Conservation (phyloP, 2,329 filamentous ascomycete species). For the Fonsecaea erecta region DNA sequence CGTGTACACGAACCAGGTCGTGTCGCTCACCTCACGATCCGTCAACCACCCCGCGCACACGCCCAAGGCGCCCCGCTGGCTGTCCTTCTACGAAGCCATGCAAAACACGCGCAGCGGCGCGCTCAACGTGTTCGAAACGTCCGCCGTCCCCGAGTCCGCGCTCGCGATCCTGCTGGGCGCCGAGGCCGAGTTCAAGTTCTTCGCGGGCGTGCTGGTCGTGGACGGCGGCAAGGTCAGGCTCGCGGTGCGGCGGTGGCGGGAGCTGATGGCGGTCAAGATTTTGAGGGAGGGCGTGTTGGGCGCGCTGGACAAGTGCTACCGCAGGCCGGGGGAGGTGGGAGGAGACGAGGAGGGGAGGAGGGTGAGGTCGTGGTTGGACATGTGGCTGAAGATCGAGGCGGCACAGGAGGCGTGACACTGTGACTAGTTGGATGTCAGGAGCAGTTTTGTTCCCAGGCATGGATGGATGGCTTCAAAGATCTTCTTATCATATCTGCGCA, state of each 20-base stretch:
- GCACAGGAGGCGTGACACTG: conserved; percentile 14
- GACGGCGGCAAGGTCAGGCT: conserved; percentile 88
- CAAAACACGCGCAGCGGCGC: conserved; percentile 73
- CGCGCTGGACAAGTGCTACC: conserved; percentile 24
- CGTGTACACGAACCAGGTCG: conserved; percentile 87
- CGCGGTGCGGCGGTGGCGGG: conserved; percentile 84
- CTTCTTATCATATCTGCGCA: not conserved
- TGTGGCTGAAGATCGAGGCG: conserved; percentile 33
- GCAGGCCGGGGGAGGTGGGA: conserved; percentile 14
- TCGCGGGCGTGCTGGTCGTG: conserved; percentile 81
- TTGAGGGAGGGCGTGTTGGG: conserved; percentile 55
- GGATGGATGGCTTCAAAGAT: not conserved
- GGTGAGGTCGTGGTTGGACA: conserved; percentile 27
- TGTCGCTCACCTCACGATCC: conserved; percentile 83
- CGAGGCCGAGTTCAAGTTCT: conserved; percentile 88
- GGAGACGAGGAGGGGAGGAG: conserved; percentile 14
- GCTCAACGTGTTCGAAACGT: conserved; percentile 90
- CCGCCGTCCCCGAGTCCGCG: conserved; percentile 77
- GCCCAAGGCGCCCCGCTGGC: conserved; percentile 65
- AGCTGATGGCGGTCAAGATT: conserved; percentile 84
- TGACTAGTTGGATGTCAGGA: not conserved
- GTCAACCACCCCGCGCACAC: conserved; percentile 63
- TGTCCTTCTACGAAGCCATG: conserved; percentile 98
- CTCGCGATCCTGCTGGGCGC: conserved; percentile 78
- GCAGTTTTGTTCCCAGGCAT: not conserved